Evolutionary conservation across 805 yeast species (phyloP), one percentile per base, ranked within the genome.

Genomic region (Schwanniomyces polymorphus): DNA sequence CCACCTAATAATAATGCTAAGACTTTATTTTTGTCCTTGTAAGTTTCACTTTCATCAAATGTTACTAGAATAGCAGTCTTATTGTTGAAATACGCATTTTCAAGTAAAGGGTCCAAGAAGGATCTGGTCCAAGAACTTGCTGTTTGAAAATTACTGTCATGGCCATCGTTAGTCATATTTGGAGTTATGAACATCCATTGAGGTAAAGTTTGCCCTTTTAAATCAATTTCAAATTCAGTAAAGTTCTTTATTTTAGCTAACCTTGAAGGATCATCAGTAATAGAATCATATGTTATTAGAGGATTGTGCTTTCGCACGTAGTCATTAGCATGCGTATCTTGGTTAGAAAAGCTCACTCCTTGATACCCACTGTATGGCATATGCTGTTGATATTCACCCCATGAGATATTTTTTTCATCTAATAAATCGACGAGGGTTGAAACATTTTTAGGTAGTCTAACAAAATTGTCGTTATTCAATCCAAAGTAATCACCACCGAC

Each of bases 281-380:
- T 63, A 39, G 72, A 65, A 55, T 73, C 79, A 57, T 60, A 76
- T 46, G 61, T 50, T 35, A 72, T 57, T 54, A 79, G 61, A 37
- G 82, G 82, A 64, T 75, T 76, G 65, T 76, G 80, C 59, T 79
- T 77, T 61, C 82, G 75, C 29, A 77, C 74, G 58, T 78, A 78
- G 52, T 74, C 78, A 54, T 73, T 71, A 46, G 77, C 75, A 34
- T 58, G 64, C 41, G 68, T 68, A 41, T 64, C 64, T 54, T 72
- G 76, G 64, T 75, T 68, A 18, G 64, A 58, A 63, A 61, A 78
- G 61, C 73, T 65, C 65, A 68, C 74, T 50, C 82, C 82, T 46
- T 66, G 59, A 69, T 61, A 79, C 34, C 81, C 82, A 38, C 81
- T 60, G 70, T 77, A 78, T 35, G 83, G 82, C 67, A 67, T 54